Evolutionary conservation across 805 yeast species (phyloP).

Genomic region (Saccharomycopsis microspora): DNA sequence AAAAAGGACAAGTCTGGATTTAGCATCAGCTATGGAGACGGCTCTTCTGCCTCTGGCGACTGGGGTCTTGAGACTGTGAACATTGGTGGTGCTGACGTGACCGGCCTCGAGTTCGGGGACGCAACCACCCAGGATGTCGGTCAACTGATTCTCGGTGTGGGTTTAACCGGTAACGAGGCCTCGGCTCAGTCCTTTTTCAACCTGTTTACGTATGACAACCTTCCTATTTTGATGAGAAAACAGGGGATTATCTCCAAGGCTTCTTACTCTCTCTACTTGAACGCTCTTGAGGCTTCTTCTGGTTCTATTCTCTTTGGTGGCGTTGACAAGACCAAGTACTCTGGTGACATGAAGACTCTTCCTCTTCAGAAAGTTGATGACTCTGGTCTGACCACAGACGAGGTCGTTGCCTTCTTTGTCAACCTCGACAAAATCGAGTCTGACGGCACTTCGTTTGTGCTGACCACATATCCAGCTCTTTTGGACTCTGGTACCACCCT

Average conservation of each 20-base stretch:
- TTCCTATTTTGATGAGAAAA: conserved; percentile 23
- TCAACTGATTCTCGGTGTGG: conserved; percentile 11
- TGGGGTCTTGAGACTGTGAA: conserved; percentile 22
- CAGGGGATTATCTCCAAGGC: conserved; percentile 30
- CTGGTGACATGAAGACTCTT: conserved; percentile 30
- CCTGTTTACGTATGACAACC: conserved; percentile 16
- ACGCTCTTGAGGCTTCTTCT: conserved; percentile 18
- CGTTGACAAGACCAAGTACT: conserved; percentile 37
- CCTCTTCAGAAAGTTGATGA: conserved; percentile 8
- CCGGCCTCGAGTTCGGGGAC: conserved; percentile 11
- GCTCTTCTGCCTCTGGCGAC: conserved; percentile 35
- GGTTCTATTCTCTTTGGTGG: conserved; percentile 44
- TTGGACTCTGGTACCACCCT: conserved; percentile 48
- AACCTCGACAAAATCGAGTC: conserved; percentile 16
- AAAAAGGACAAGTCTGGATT: conserved; percentile 25
- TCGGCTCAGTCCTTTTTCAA: not conserved
- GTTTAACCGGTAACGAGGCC: conserved; percentile 10
- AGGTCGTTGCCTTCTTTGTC: conserved; percentile 13
- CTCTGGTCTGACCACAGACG: not conserved
- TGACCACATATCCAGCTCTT: conserved; percentile 23
- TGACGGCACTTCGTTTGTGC: conserved; percentile 18
- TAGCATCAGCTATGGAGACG: conserved; percentile 35
- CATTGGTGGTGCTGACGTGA: conserved; percentile 12
- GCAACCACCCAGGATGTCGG: conserved; percentile 14
- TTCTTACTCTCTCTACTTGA: conserved; percentile 38